These are phyloP conservation scores for Casuarina glauca DNA, from an alignment of 306 rosid species.

Conservation along the genomic window DNA sequence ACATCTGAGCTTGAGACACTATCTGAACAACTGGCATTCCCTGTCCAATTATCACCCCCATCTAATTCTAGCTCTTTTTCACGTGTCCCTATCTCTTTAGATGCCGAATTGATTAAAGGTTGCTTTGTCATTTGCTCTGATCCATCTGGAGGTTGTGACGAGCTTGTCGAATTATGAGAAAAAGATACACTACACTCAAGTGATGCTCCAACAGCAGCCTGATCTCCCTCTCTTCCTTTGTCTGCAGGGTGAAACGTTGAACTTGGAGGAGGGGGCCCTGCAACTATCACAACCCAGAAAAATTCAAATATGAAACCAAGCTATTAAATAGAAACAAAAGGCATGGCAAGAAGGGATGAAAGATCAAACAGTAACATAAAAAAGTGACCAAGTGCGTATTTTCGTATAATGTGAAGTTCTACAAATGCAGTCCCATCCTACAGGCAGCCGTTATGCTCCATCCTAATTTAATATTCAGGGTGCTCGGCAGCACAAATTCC, in stretches of 20 bases:
- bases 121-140: conserved; percentile 20
- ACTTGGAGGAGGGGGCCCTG: conserved; percentile 22
- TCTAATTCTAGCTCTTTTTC: conserved; percentile 19
- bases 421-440: neutral
- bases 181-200: conserved; percentile 11
- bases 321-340: neutral
- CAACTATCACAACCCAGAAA: conserved; percentile 19
- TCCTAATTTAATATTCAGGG: neutral
- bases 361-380: neutral
- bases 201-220: conserved; percentile 26
- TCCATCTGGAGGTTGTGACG: conserved; percentile 4
- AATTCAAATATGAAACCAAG: conserved; percentile 1
- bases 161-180: conserved; percentile 21
- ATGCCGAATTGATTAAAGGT: conserved; percentile 7
- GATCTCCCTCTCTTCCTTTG: conserved; percentile 28
- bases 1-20: conserved; percentile 26
- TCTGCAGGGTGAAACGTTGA: conserved; percentile 5
- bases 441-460: neutral
- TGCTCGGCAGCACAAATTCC: neutral
- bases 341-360: neutral
- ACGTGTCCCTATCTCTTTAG: conserved; percentile 9
- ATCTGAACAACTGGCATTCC: conserved; percentile 30
- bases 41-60: conserved; percentile 15
- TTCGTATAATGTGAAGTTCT: neutral
- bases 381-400: neutral